Base-by-base conservation (phyloP, 371 early-diverging fungal genomes). In the Cokeromyces recurvatus region DNA sequence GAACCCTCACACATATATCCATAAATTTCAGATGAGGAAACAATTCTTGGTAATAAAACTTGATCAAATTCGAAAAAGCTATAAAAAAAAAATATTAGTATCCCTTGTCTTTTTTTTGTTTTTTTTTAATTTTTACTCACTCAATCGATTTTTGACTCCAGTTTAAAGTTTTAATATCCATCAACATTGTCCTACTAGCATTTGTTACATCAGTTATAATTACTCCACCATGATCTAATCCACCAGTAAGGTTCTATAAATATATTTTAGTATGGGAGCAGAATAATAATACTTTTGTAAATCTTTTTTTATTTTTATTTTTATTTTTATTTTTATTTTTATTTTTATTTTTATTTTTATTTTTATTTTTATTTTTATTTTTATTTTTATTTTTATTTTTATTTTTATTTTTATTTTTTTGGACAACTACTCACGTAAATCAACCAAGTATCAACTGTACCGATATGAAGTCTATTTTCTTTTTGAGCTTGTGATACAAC, bases 151-250 rank as follows among this genome's bases (percentile, higher is more conserved):
- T 75, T 5, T 82, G 68, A 69, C 88, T 87, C 96, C 96, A 97
- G 43, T 81, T 32, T 34, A 90, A 61, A 12, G 83, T 86, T 24
- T 84, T 61, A 41, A 97, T 72, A 58, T 95, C 84, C 93, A 97
- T 91, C 10, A 97, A 69, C 90, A 92, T 89, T 7, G 95, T 96
- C 35, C 97, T 79, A 52, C 89, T 87, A 27, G 97, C 97, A 60
- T 97, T 97, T 22, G 96, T 91, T 5, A 95, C 93, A 65, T 97
- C 97, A 0, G 95, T 96, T 2, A 86, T 84, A 56, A 89, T 78
- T 10, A 84, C 67, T 22, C 89, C 89, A 21, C 86, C 87, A 12
- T 82, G 77, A 11, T 82, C 46, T 9, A 48, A 56, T 38, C 85
- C 88, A 34, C 95, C 94, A 0, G 92, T 87, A 48, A 95, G 66